These are phyloP conservation scores for Corymbia maculata DNA, from an alignment of 345 rosid genomes.

Conservation along the genomic window DNA sequence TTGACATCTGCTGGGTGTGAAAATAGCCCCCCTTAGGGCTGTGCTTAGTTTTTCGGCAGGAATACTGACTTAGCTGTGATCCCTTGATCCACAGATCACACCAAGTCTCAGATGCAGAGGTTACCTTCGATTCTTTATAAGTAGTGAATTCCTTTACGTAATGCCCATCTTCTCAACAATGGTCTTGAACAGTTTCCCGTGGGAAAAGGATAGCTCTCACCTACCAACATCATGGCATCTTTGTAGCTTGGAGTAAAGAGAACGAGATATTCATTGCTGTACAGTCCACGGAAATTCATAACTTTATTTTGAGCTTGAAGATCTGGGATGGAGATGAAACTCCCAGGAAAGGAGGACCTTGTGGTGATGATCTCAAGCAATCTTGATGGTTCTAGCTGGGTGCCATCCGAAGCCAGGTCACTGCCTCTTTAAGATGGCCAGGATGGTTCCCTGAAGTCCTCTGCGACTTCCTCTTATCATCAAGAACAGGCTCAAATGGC, in stretches of 20 bases:
- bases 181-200: constrained; percentile 48
- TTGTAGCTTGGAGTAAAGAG: constrained; percentile 54
- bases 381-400: constrained; percentile 50
- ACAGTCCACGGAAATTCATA: constrained; percentile 43
- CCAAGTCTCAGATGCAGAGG: constrained; percentile 50
- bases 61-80: constrained; percentile 63
- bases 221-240: constrained; percentile 57
- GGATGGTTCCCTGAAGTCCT: constrained; percentile 25
- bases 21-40: constrained; percentile 50
- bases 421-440: constrained; percentile 20
- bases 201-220: constrained; percentile 65
- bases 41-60: constrained; percentile 51
- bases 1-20: constrained; percentile 50
- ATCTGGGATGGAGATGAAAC: constrained; percentile 63
- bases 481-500: constrained; percentile 14
- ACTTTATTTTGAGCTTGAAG: constrained; percentile 54
- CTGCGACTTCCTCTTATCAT: constrained; percentile 31
- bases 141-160: constrained; percentile 44
- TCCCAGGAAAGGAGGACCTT: constrained; percentile 57
- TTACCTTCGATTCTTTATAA: constrained; percentile 53
- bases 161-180: constrained; percentile 31
- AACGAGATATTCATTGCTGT: constrained; percentile 40
- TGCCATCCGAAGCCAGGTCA: constrained; percentile 36
- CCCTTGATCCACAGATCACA: constrained; percentile 64
- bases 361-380: constrained; percentile 47